Conservation (phyloP, 2,329 filamentous ascomycete genomes). For the Fusarium mexicanum region DNA sequence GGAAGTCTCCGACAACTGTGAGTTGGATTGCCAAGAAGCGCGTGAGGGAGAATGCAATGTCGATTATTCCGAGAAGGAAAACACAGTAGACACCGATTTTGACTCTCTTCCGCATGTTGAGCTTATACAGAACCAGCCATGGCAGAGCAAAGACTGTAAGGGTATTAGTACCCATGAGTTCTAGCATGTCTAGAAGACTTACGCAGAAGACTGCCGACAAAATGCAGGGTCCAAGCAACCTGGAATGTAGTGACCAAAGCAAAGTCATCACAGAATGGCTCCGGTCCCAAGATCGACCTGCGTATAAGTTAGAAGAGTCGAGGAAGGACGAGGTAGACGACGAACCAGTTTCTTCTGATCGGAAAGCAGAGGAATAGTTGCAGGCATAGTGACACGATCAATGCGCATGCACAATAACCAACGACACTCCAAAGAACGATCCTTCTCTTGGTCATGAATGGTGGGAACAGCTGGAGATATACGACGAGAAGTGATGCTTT, state of each 20-base stretch:
- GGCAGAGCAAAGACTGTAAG: conserved; percentile 9
- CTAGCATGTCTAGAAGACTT: neutral
- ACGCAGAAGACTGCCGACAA: conserved; percentile 19
- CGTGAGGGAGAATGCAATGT: conserved; percentile 33
- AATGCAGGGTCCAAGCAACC: conserved; percentile 24
- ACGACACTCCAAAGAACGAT: neutral
- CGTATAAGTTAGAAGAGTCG: neutral
- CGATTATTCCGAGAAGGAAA: conserved; percentile 32
- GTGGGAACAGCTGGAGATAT: conserved; percentile 33
- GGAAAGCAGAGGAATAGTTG: conserved; percentile 31
- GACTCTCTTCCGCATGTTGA: conserved; percentile 20
- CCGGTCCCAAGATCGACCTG: neutral
- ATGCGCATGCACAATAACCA: conserved; percentile 4
- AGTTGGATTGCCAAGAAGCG: conserved; percentile 30
- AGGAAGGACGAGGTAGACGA: accelerated
- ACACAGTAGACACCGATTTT: conserved; percentile 28
- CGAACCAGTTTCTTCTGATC: conserved; percentile 27
- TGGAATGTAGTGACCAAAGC: conserved; percentile 12
- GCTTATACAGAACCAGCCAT: conserved; percentile 18
- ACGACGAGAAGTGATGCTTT: conserved; percentile 31
- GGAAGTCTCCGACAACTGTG: neutral
- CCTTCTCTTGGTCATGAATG: conserved; percentile 29
- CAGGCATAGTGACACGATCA: conserved; percentile 1
- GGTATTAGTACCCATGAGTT: neutral
- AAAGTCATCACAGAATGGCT: neutral